These are phyloP conservation scores for Hordeum vulgare DNA, from an alignment of 176 grass and related monocot genomes.

Conservation along the genomic window DNA sequence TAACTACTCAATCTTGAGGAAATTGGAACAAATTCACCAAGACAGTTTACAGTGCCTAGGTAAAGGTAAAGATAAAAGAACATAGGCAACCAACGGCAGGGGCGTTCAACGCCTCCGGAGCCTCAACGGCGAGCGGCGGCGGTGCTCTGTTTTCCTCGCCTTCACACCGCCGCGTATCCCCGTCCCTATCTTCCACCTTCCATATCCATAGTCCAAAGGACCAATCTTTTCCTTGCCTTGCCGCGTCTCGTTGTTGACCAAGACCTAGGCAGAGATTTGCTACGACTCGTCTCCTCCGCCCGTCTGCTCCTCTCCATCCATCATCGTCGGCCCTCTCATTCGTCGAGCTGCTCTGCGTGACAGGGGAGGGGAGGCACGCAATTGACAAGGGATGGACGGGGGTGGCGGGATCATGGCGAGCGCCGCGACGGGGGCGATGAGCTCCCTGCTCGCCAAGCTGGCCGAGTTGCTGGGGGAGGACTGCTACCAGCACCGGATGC, in stretches of 20 bases:
- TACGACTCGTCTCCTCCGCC: not conserved
- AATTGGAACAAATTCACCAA: too few species aligned
- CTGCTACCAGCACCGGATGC: conserved; percentile 1
- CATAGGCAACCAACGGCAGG: too few species aligned
- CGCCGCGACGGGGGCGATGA: conserved; percentile 8
- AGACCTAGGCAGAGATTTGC: not conserved
- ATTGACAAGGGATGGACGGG: too few species aligned
- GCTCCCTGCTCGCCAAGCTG: conserved; percentile 2
- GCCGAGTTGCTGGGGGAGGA: not conserved
- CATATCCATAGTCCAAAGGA: not conserved
- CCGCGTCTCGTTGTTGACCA: not conserved
- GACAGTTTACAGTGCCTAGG: too few species aligned
- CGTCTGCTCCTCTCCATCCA: not conserved
- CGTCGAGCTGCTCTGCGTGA: not conserved
- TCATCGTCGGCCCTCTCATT: too few species aligned
- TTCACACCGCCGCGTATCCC: not conserved
- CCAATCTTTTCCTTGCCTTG: not conserved
- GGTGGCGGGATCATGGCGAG: conserved; percentile 6
- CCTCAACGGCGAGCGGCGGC: too few species aligned
- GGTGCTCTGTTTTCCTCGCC: not conserved
- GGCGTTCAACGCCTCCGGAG: too few species aligned
- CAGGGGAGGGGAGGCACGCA: not conserved
- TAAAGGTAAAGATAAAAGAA: too few species aligned
- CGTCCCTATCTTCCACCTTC: not conserved
- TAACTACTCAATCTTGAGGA: too few species aligned